Base-by-base conservation (phyloP, 164 flowering plant species). In the Berberis vulgaris region DNA sequence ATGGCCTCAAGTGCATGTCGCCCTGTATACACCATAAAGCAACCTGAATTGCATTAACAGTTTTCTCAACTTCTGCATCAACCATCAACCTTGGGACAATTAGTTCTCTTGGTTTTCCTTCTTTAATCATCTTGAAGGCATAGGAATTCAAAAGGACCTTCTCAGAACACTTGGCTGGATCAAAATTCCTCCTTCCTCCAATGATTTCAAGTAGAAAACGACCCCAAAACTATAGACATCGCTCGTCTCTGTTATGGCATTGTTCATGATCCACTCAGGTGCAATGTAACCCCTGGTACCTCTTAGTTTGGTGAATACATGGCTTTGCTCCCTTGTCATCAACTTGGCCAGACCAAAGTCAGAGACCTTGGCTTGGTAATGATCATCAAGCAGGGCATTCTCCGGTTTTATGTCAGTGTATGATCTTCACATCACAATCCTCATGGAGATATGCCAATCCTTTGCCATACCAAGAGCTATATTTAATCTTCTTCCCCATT, bases 281-380 rank as follows among this genome's bases (percentile, higher is more conserved):
- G 89, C 89, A 26, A 84, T 71, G 66, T 84, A 83, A 8, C 89
- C 89, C 63, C 89, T 72, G 5, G 89, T 84, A 47, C 86, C 89
- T 61, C 86, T 76, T 40, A 83, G 50, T 9, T 83, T 81, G 2
- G 89, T 84, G 54, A 76, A 79, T 2, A 81, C 84, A 42, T 73
- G 77, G 64, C 86, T 81, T 43, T 84, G 85, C 59, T 84, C 89
- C 54, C 82, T 67, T 49, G 63, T 79, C 86, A 84, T 82, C 59
- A 84, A 71, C 79, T 84, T 84, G 1, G 89, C 85, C 47, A 84
- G 69, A 43, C 86, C 89, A 57, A 82, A 84, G 75, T 84, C 86
- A 0, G 85, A 84, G 45, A 84, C 86, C 62, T 79, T 84, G 6
- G 89, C 86, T 0, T 42, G 63, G 57, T 46, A 84, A 13, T 82